phyloP scores from a whole-genome alignment of 768 basidiomycete species.

The Russula virescens region DNA sequence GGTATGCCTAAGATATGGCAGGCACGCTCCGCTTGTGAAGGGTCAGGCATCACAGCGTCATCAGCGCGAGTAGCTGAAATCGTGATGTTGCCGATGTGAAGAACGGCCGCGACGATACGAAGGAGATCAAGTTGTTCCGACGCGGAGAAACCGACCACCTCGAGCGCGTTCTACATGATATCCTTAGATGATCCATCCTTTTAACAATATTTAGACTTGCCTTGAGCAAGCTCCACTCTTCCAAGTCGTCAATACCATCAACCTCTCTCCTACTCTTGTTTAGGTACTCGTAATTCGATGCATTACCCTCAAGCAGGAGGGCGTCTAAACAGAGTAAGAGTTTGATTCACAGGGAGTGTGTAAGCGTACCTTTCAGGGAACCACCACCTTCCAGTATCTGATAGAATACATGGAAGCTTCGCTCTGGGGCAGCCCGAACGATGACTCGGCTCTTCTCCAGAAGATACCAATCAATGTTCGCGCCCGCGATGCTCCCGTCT shows the following conservation, averaged over 20 bases:
- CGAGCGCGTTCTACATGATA: constrained; percentile 62
- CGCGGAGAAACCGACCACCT: constrained; percentile 81
- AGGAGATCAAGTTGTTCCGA: constrained; percentile 89
- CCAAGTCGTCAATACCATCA: constrained; percentile 90
- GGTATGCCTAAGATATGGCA: constrained; percentile 91
- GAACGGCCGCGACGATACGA: constrained; percentile 86
- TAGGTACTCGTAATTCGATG: constrained; percentile 85
- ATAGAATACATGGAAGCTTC: constrained; percentile 97
- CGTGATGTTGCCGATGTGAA: constrained; percentile 92
- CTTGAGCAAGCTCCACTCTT: constrained; percentile 80
- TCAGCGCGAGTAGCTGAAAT: constrained; percentile 76
- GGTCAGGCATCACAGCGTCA: constrained; percentile 70
- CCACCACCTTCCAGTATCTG: constrained; percentile 80
- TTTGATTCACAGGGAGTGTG: constrained; percentile 10
- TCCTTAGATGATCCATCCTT: constrained; percentile 5
- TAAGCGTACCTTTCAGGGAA: constrained; percentile 56
- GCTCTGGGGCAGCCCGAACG: constrained; percentile 77
- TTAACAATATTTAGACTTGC: constrained; percentile 37
- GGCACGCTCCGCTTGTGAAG: constrained; percentile 81
- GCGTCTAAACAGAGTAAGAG: constrained; percentile 42
- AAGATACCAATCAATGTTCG: constrained; percentile 98
- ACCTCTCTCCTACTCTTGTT: constrained; percentile 86
- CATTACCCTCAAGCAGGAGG: constrained; percentile 64
- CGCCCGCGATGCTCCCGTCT: constrained; percentile 92
- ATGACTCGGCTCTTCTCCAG: constrained; percentile 97